These are phyloP conservation scores for Trichophyton benhamiae DNA, from an alignment of 2,329 filamentous ascomycete species.

Conservation along the genomic window DNA sequence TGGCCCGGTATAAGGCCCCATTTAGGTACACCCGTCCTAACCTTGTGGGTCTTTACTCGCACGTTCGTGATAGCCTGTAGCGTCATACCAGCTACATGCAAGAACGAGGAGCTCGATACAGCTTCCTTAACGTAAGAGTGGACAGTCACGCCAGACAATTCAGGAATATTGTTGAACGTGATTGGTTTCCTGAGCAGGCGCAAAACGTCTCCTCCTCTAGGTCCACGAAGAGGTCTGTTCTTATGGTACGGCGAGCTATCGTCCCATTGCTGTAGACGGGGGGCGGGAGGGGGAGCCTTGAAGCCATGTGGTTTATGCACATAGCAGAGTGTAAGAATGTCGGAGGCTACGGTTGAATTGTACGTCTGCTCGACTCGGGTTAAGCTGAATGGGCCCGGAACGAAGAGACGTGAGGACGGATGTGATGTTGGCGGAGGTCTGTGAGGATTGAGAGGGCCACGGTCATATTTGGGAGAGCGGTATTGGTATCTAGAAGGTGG, in stretches of 20 bases:
- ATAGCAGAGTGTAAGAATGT: conserved; percentile 82
- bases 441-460: conserved; percentile 83
- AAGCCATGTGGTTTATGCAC: conserved; percentile 72
- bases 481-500: conserved; percentile 65
- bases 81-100: conserved; percentile 74
- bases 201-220: conserved; percentile 58
- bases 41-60: conserved; percentile 56
- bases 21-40: conserved; percentile 56
- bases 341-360: conserved; percentile 70
- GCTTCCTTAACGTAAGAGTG: conserved; percentile 60
- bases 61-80: conserved; percentile 76
- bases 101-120: conserved; percentile 57
- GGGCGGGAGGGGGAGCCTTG: conserved; percentile 42
- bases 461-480: conserved; percentile 86
- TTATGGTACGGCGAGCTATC: conserved; percentile 88
- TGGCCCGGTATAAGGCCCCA: conserved; percentile 64
- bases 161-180: conserved; percentile 74
- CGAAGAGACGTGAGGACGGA: conserved; percentile 74
- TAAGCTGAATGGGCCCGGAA: conserved; percentile 79
- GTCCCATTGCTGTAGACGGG: conserved; percentile 73
- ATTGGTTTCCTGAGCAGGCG: conserved; percentile 43
- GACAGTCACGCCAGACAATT: conserved; percentile 67
- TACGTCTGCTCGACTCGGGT: conserved; percentile 85
- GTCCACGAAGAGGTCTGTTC: conserved; percentile 73
- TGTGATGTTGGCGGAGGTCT: conserved; percentile 80